Evolutionary conservation across 1,284 basidiomycete species (phyloP).

Genomic region (Puccinia novopanici): DNA sequence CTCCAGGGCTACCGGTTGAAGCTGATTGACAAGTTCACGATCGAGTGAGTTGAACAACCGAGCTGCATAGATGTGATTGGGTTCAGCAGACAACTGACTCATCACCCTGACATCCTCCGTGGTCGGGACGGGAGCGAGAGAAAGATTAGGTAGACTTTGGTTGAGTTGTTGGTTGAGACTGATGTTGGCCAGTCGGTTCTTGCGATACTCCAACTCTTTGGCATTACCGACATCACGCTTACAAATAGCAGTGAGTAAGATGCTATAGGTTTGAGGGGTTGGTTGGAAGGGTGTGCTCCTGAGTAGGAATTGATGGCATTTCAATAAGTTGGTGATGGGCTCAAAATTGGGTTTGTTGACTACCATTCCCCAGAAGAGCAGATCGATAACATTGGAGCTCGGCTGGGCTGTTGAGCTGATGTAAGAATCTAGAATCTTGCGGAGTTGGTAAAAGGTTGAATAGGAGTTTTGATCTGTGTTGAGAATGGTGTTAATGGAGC

Average conservation of each 20-base stretch:
- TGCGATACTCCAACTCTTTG: slow-evolving; percentile 16
- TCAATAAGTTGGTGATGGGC: slow-evolving; percentile 32
- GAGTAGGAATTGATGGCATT: slow-evolving; percentile 39
- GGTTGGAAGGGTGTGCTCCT: slow-evolving; percentile 25
- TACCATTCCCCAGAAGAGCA: slow-evolving; percentile 43
- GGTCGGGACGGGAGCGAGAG: slow-evolving; percentile 19
- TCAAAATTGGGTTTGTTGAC: slow-evolving; percentile 35
- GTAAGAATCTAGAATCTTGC: slow-evolving; percentile 42
- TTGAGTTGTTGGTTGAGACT: slow-evolving; percentile 45
- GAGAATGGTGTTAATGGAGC: slow-evolving; percentile 3
- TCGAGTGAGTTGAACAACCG: slow-evolving; percentile 33
- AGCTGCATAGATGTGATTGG: slow-evolving; percentile 31
- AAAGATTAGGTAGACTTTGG: slow-evolving; percentile 41
- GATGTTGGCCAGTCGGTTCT: slow-evolving; percentile 20
- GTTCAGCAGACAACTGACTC: slow-evolving; percentile 14
- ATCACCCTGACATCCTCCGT: slow-evolving; percentile 27
- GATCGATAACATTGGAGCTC: slow-evolving; percentile 36
- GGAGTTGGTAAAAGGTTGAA: slow-evolving; percentile 37
- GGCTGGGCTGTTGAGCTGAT: slow-evolving; percentile 38
- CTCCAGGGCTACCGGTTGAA: slow-evolving; percentile 41
- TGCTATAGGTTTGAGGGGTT: slow-evolving; percentile 43
- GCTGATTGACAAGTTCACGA: slow-evolving; percentile 26
- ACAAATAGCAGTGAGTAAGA: slow-evolving; percentile 44
- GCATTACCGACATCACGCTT: slow-evolving; percentile 36
- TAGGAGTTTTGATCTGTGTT: slow-evolving; percentile 27